Evolutionary conservation across 768 basidiomycete genomes (phyloP), one percentile per base, ranked within the genome.

Genomic region (Amanita phalloides): DNA sequence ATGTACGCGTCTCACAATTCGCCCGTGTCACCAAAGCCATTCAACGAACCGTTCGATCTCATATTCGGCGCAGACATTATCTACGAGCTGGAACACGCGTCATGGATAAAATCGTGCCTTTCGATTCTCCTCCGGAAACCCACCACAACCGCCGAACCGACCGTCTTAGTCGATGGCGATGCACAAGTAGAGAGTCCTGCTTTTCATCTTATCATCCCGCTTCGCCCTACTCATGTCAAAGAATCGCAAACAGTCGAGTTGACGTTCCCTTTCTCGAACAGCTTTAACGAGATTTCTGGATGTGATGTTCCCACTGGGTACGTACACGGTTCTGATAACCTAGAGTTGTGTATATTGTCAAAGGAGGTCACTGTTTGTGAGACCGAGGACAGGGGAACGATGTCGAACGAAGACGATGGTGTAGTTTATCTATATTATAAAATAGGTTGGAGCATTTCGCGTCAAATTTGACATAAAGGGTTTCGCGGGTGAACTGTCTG

Each of bases 11-110:
- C 49, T 3, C 6, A 4, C 28, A 8, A n/a, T 6, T 6, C 37
- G 1, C 7, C 41, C 9, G 7, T n/a, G 23, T 25, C 26, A 11
- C 41, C 41, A 20, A 21, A 32, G 5, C 51, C 41, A 14, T 45
- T 52, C 25, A 60, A 70, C 35, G 51, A 56, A 30, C 67, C 74
- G 0, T 91, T 87, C 64, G 82, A 90, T 51, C 59, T 89, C 8
- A 68, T 91, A 9, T 70, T 90, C 23, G 90, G 84, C 0, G 86
- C 90, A n/a, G 89, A 93, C 58, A 80, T 91, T 53, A 67, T 91
- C 4, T 93, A 92, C 66, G 81, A 90, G 58, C 69, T 78, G 0
- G 64, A 75, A 25, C 89, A 91, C 61, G 82, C 84, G 0, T 45
- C 61, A 0, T 90, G 84, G 85, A 84, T 92, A 56, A 78, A 76